phyloP scores from a whole-genome alignment of 2,329 filamentous ascomycete genomes.

The Cladosporium austrohemisphaericum region DNA sequence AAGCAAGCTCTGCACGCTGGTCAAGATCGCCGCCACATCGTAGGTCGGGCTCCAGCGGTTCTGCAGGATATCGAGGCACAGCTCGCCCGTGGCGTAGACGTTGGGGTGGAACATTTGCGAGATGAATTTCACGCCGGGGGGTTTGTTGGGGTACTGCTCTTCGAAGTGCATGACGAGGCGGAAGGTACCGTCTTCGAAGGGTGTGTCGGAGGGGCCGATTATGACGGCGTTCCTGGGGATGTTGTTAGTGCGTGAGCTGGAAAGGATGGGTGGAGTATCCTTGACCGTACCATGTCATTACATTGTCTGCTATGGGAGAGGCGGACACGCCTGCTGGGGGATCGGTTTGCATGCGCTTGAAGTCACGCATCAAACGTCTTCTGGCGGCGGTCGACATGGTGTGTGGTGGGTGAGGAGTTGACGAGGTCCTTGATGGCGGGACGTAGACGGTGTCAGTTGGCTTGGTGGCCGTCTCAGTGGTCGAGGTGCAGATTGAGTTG shows the following conservation, averaged over 20 bases:
- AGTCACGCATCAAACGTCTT: slow-evolving; percentile 96
- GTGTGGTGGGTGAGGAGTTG: too few species aligned
- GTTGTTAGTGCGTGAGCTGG: slow-evolving; percentile 17
- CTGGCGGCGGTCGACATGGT: slow-evolving; percentile 89
- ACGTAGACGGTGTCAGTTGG: too few species aligned
- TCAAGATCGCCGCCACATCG: slow-evolving; percentile 93
- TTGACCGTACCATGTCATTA: slow-evolving; percentile 78
- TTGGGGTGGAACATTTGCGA: slow-evolving; percentile 99
- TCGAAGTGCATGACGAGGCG: slow-evolving; percentile 98
- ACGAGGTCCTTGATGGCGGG: too few species aligned
- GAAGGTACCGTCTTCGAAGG: slow-evolving; percentile 97
- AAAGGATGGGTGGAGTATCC: not conserved
- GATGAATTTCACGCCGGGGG: slow-evolving; percentile 96
- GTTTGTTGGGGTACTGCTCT: slow-evolving; percentile 98
- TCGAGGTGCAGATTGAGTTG: too few species aligned
- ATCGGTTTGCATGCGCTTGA: slow-evolving; percentile 99
- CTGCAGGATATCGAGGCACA: slow-evolving; percentile 94
- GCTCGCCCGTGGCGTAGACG: slow-evolving; percentile 92
- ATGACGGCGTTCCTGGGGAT: slow-evolving; percentile 90
- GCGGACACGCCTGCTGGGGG: slow-evolving; percentile 95
- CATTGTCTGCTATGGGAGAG: slow-evolving; percentile 91
- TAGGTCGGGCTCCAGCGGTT: slow-evolving; percentile 99
- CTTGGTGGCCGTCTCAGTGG: too few species aligned
- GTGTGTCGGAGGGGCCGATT: slow-evolving; percentile 92
- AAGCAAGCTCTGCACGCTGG: slow-evolving; percentile 93